phyloP scores from a whole-genome alignment of 1,139 yeast species.

The Candida sp. region DNA sequence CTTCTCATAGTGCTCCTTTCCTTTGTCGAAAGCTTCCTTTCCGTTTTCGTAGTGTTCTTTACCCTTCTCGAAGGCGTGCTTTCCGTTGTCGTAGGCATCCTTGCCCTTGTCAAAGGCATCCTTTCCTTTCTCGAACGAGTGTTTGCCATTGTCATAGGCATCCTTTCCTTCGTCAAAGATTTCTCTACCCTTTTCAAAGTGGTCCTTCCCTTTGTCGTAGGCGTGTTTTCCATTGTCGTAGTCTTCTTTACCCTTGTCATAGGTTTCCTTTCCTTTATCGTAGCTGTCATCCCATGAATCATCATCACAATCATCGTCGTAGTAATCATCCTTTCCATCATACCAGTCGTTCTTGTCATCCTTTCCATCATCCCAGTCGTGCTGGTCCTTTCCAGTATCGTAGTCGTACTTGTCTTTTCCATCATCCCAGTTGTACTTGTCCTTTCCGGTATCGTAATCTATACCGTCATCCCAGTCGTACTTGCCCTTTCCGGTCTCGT shows the following conservation, averaged over 20 bases:
- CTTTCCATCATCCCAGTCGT: no score
- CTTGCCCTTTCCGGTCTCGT: no score
- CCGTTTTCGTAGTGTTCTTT: neutral
- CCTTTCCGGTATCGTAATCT: neutral
- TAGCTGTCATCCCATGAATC: neutral
- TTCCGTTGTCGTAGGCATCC: no score
- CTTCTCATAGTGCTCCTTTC: constrained; percentile 1
- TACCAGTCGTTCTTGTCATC: no score
- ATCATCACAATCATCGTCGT: neutral
- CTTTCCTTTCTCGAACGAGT: no score
- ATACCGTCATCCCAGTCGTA: neutral
- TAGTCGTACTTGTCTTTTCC: neutral
- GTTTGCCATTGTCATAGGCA: no score
- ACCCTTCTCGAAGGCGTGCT: neutral
- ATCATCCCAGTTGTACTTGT: neutral
- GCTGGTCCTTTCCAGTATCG: no score
- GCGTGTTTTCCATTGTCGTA: neutral
- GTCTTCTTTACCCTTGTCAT: neutral
- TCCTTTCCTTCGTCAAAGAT: neutral
- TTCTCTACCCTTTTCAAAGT: neutral
- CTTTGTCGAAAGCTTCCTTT: constrained; percentile 8
- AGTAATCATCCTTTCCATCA: neutral
- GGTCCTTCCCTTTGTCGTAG: neutral
- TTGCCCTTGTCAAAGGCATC: no score
- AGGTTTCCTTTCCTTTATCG: neutral